These are phyloP conservation scores for Withania somnifera DNA, from an alignment of 305 asterid species.

Conservation along the genomic window DNA sequence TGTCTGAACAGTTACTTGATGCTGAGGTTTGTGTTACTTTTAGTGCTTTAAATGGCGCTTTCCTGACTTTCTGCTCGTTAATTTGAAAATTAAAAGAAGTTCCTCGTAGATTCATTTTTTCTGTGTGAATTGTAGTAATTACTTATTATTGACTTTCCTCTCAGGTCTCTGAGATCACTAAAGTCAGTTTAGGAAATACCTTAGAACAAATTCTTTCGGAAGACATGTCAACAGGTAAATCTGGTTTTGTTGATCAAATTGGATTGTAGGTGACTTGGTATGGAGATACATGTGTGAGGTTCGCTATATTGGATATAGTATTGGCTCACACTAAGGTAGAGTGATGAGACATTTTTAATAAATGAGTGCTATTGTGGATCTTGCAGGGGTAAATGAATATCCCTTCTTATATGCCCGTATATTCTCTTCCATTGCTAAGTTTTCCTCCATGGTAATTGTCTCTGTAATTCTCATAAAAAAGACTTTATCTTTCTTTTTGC, in stretches of 20 bases:
- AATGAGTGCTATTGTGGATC: conserved; percentile 6
- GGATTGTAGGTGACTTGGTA: neutral
- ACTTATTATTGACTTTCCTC: conserved; percentile 10
- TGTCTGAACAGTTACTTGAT: conserved; percentile 77
- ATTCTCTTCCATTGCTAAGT: conserved; percentile 79
- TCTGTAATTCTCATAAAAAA: neutral
- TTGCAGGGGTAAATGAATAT: conserved; percentile 59
- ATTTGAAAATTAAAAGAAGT: neutral
- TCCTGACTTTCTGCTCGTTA: neutral
- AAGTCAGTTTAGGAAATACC: conserved; percentile 31
- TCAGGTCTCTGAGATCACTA: conserved; percentile 53
- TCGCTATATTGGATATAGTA: neutral
- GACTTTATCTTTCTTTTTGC: neutral
- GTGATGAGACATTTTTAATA: neutral
- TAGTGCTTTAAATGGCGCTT: neutral
- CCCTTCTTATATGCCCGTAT: conserved; percentile 91
- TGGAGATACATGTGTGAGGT: neutral
- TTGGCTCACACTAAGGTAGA: neutral
- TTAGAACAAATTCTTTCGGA: conserved; percentile 64
- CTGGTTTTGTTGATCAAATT: conserved; percentile 4
- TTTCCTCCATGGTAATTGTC: conserved; percentile 61
- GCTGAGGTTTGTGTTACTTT: conserved; percentile 45
- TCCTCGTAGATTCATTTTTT: neutral
- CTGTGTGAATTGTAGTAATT: neutral
- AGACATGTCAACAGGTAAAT: conserved; percentile 73